Conservation (phyloP, 140 eudicot genomes). For the Oenanthe javanica region DNA sequence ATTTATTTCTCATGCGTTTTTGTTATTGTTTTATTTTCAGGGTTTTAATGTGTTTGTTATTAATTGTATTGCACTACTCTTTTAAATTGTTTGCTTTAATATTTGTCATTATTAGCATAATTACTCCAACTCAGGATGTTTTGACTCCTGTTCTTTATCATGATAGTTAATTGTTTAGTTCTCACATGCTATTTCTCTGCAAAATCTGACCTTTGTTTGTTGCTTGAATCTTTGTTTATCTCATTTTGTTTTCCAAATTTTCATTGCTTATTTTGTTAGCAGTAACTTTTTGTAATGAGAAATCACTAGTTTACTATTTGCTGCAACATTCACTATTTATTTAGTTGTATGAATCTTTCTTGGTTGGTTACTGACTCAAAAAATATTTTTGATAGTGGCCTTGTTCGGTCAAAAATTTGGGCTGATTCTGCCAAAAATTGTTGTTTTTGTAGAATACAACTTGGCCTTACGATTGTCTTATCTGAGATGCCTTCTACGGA, state of each 20-base stretch:
- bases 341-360: background rate
- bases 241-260: no score
- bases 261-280: background rate
- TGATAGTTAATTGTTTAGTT: background rate
- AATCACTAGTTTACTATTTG: background rate
- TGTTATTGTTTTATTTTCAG: background rate
- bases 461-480: background rate
- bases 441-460: background rate
- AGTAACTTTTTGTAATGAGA: background rate
- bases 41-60: background rate
- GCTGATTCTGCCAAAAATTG: background rate
- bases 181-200: background rate
- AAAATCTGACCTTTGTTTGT: background rate
- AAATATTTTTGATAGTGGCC: background rate
- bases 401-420: background rate
- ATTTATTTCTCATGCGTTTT: conserved; percentile 9
- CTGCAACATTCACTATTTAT: background rate
- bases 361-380: background rate
- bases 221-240: conserved; percentile 8
- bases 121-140: conserved; percentile 3
- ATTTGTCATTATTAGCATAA: background rate
- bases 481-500: conserved; percentile 38
- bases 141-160: background rate
- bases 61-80: conserved; percentile 8
- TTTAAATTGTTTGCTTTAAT: conserved; percentile 3